Evolutionary conservation across 352 stramenopile species (phyloP).

Genomic region (Phytophthora sojae): DNA sequence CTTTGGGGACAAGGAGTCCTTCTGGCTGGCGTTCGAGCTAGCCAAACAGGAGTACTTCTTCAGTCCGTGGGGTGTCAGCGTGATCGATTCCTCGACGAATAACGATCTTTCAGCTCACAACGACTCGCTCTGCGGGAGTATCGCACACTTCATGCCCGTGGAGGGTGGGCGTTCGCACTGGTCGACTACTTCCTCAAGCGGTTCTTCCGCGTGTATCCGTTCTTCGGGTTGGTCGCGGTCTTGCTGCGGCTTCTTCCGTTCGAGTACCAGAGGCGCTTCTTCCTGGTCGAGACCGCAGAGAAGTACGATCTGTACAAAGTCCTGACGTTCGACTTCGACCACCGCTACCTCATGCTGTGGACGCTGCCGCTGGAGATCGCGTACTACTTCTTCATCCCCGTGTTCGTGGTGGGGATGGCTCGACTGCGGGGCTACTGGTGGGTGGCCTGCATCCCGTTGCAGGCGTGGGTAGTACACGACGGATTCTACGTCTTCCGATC

Average conservation of each 20-base stretch:
- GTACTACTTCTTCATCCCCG: conserved; percentile 51
- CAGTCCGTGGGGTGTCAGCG: too few relatives aligned
- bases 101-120: too few relatives aligned
- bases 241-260: conserved; percentile 31
- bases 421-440: conserved; percentile 19
- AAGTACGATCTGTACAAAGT: conserved; percentile 42
- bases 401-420: conserved; percentile 32
- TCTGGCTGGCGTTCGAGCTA: too few relatives aligned
- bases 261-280: conserved; percentile 28
- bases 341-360: conserved; percentile 29
- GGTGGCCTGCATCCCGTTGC: conserved; percentile 12
- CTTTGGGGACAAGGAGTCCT: too few relatives aligned
- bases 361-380: conserved; percentile 38
- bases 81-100: too few relatives aligned
- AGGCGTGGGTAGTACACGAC: conserved; percentile 29
- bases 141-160: too few relatives aligned
- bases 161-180: conserved; percentile 16
- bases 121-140: too few relatives aligned
- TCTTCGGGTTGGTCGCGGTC: conserved; percentile 40
- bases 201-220: conserved; percentile 59
- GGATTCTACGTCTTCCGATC: conserved; percentile 26
- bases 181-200: conserved; percentile 49
- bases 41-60: too few relatives aligned
- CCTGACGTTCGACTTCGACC: conserved; percentile 34
- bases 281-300: conserved; percentile 16